Conservation (phyloP, 1,139 yeast genomes). For the Pichia sp. region DNA sequence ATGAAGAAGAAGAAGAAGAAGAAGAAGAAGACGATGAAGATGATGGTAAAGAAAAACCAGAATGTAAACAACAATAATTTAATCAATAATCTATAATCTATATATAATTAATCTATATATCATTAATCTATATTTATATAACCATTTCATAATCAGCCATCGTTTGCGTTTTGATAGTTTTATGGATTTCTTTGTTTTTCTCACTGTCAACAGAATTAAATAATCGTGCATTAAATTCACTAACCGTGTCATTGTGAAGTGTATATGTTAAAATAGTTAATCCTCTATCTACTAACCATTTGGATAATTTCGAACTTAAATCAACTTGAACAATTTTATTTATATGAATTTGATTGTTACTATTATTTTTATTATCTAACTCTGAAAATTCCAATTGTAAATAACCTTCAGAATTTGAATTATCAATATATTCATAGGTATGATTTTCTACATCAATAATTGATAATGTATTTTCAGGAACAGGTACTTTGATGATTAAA, state of each 20-base stretch:
- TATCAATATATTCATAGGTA: too few species aligned
- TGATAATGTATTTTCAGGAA: background rate
- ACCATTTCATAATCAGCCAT: background rate
- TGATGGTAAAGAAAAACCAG: slow-evolving; percentile 11
- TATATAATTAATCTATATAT: background rate
- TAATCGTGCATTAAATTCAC: background rate
- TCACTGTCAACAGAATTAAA: background rate
- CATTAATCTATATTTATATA: background rate
- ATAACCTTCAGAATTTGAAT: too few species aligned
- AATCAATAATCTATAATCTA: too few species aligned
- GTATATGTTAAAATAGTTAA: background rate
- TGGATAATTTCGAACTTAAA: background rate
- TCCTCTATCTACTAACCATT: background rate
- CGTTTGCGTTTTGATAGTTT: background rate
- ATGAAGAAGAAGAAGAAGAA: slow-evolving; percentile 1
- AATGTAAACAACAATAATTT: slow-evolving; percentile 18
- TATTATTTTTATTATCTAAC: too few species aligned
- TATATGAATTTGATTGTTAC: background rate
- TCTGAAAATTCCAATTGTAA: too few species aligned
- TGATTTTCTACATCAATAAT: too few species aligned
- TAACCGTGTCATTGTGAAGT: background rate
- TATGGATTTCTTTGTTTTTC: background rate
- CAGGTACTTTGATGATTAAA: slow-evolving; percentile 6
- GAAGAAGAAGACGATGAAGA: slow-evolving; percentile 10
- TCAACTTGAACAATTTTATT: background rate